Evolutionary conservation across 139 green algal species (phyloP).

Genomic region (Pseudopediastrum boryanum): DNA sequence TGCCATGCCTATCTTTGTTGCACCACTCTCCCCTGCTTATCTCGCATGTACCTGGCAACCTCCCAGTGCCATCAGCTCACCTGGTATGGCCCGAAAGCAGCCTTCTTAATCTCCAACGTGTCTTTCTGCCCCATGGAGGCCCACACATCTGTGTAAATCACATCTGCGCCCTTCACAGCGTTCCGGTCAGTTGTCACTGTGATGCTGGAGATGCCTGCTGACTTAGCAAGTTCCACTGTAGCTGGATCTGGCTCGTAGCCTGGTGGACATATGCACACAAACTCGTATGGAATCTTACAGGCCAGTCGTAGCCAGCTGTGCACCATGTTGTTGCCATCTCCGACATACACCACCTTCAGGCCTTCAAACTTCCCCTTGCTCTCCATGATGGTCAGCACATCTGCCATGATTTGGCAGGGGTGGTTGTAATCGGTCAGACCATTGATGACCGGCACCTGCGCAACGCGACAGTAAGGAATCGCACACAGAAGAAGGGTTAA

Average conservation of each 20-base stretch:
- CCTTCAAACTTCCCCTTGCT: constrained; percentile 78
- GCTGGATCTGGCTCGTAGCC: constrained; percentile 91
- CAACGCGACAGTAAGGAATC: neutral
- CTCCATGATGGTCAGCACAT: constrained; percentile 96
- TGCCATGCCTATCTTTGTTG: too few species aligned
- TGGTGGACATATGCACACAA: constrained; percentile 92
- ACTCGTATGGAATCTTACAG: constrained; percentile 86
- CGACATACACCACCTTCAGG: constrained; percentile 94
- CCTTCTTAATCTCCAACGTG: constrained; percentile 78
- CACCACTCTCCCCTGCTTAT: too few species aligned
- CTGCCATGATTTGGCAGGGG: constrained; percentile 98
- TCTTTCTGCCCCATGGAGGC: constrained; percentile 99
- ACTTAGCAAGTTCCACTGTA: constrained; percentile 74
- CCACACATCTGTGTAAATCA: constrained; percentile 99
- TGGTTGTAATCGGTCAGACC: constrained; percentile 99
- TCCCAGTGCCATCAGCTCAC: too few species aligned
- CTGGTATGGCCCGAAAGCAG: constrained; percentile 90
- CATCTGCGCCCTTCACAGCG: constrained; percentile 91
- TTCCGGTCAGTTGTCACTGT: constrained; percentile 51
- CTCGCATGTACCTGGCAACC: too few species aligned
- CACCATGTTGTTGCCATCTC: constrained; percentile 99
- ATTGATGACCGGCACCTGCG: constrained; percentile 92
- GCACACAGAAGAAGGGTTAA: too few species aligned
- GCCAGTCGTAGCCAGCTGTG: constrained; percentile 87
- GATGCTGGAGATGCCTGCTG: constrained; percentile 53